Base-by-base conservation (phyloP, 1,284 basidiomycete species). In the Xerocomus nothofagi region DNA sequence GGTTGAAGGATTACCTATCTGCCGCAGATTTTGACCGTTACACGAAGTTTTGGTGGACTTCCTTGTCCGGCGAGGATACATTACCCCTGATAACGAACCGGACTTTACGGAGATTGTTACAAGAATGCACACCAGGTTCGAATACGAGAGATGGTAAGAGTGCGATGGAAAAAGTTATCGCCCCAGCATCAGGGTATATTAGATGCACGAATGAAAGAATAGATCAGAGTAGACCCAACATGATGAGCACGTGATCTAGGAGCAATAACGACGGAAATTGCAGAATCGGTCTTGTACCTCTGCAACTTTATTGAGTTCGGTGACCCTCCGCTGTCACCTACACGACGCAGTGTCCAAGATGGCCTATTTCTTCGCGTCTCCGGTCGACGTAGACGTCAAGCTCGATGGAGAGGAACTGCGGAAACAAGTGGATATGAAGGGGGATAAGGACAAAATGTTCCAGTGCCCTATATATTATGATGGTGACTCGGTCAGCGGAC, bases 401-500 rank as follows among this genome's bases (percentile, higher is more conserved):
- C 79, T 98, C 21, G 84, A 90, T 47, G 87, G 84, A 26, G 94
- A 98, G 66, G 91, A 97, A 48, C 75, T 83, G 37, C 78, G 95
- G 52, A 94, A 94, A 69, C 88, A 84, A 54, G 77, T 85, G 2
- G 86, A 87, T 24, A 74, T 80, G 50, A 88, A 88, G 66, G 73
- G 73, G 24, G 91, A 93, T 55, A 91, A 92, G 70, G 89, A 93
- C 50, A 84, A 86, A 67, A 77, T 78, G 53, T 78, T 89, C 39
- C 84, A 88, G 52, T 93, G 89, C 74, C 94, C 95, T 2, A 86
- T 99, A 9, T 99, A 93, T 70, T 95, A 93, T 65, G 96, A 99
- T 66, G 95, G 94, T 12, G 97, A 99, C 67, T 86, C 84, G 39
- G 79, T 99, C 18, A 70, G 77, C 33, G 96, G 97, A 4, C 86